phyloP scores from a whole-genome alignment of 2,329 filamentous ascomycete species.

The Colletotrichum camelliae region DNA sequence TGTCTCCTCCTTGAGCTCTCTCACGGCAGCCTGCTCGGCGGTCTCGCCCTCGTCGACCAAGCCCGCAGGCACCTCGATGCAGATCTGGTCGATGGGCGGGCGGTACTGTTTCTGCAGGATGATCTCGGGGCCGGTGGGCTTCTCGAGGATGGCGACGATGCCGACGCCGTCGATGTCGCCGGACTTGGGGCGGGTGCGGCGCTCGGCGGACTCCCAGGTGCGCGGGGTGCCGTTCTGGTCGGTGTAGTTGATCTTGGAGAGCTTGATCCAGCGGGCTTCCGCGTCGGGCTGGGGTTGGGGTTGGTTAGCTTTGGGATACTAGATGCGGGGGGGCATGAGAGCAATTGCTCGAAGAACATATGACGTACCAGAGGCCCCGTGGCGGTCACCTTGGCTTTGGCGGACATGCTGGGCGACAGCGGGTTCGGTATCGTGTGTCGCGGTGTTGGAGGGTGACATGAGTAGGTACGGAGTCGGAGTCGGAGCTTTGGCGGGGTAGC shows the following conservation, averaged over 20 bases:
- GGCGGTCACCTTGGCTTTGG: constrained; percentile 42
- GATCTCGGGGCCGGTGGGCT: constrained; percentile 57
- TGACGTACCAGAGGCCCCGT: constrained; percentile 48
- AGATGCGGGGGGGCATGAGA: background rate
- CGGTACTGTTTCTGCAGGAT: constrained; percentile 72
- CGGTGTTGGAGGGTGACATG: background rate
- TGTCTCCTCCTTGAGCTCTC: constrained; percentile 71
- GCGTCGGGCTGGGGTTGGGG: constrained; percentile 41
- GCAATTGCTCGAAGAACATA: background rate
- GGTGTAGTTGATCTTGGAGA: constrained; percentile 67
- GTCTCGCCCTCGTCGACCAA: constrained; percentile 68
- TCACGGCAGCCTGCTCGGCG: constrained; percentile 64
- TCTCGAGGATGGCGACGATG: constrained; percentile 72
- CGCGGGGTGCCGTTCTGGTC: constrained; percentile 65
- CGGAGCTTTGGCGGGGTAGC: background rate
- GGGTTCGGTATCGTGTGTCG: background rate
- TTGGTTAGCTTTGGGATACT: background rate
- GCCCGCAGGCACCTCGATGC: constrained; percentile 70
- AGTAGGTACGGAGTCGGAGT: background rate
- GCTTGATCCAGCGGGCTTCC: constrained; percentile 65
- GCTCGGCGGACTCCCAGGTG: constrained; percentile 76
- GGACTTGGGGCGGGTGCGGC: constrained; percentile 67
- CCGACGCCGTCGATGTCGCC: constrained; percentile 75
- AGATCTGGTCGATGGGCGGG: constrained; percentile 63
- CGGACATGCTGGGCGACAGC: background rate